phyloP scores from a whole-genome alignment of 225 moss, liverwort and hornwort species.

The Rhytidiadelphus loreus region DNA sequence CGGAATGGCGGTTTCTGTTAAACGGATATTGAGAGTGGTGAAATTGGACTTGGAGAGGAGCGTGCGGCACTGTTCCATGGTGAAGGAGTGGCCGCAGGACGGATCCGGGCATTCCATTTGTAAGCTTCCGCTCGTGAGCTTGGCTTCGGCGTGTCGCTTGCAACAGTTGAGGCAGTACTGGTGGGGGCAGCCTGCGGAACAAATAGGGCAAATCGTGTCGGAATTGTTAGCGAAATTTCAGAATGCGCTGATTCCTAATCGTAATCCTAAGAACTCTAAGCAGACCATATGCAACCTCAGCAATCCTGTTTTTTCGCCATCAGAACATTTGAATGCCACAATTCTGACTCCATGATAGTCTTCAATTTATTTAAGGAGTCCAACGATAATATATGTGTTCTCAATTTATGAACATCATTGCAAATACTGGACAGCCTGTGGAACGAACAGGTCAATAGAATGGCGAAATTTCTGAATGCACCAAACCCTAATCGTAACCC shows the following conservation, averaged over 20 bases:
- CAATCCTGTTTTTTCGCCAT: not conserved
- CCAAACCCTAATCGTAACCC: not conserved
- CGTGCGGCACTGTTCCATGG: not conserved
- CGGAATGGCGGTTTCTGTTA: not conserved
- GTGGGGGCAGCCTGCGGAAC: not conserved
- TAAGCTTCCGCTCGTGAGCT: not conserved
- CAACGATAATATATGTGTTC: not conserved
- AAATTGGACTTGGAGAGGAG: not conserved
- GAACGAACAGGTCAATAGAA: not conserved
- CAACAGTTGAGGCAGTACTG: not conserved
- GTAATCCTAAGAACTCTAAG: not conserved
- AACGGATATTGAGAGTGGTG: not conserved
- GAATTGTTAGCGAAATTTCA: not conserved
- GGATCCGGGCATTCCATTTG: not conserved
- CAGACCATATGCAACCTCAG: not conserved
- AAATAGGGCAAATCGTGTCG: not conserved
- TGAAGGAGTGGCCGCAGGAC: not conserved
- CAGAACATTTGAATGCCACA: not conserved
- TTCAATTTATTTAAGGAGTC: no score
- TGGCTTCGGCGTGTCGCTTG: not conserved
- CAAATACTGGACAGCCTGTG: not conserved
- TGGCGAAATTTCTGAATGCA: not conserved
- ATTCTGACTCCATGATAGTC: not conserved
- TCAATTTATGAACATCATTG: not conserved
- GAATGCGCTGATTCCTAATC: not conserved